Percentiles rank a stretch among this genome's conserved stretches.
Conservation (phyloP, 176 grass and related monocot genomes). For the Carex cristatella region DNA sequence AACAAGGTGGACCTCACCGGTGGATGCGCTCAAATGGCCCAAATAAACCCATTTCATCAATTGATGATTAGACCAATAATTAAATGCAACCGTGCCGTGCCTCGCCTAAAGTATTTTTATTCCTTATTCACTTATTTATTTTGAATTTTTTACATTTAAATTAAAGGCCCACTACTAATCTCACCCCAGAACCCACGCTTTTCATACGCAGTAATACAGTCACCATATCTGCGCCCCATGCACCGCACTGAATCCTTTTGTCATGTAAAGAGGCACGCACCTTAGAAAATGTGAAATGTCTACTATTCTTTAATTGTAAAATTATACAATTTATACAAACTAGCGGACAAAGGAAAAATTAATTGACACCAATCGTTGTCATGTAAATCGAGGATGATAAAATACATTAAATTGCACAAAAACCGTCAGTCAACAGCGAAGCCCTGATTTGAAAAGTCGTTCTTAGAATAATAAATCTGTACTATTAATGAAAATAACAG, state of each 20-base stretch:
- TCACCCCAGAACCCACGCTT: not conserved
- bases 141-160: not conserved
- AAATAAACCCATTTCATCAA: not conserved
- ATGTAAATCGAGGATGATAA: not conserved
- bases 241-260: conserved; percentile 4
- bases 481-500: not conserved
- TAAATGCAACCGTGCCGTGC: not conserved
- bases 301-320: not conserved
- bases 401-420: not conserved
- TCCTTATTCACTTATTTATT: not conserved
- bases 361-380: not conserved
- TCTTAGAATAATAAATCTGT: not conserved
- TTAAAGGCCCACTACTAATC: conserved; percentile 12
- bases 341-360: not conserved
- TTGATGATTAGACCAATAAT: conserved; percentile 13
- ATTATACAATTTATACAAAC: not conserved
- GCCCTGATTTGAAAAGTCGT: not conserved
- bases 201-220: not conserved
- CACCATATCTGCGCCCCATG: not conserved
- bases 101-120: not conserved
- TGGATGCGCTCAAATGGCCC: not conserved
- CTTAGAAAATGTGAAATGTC: not conserved
- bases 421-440: not conserved
- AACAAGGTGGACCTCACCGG: not conserved
- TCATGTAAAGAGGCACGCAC: conserved; percentile 11